A percentile compares a stretch with the other conserved stretches of the same genome.
phyloP scores from a whole-genome alignment of 192 early-diverging fungal genomes.

The Podila clonocystis region DNA sequence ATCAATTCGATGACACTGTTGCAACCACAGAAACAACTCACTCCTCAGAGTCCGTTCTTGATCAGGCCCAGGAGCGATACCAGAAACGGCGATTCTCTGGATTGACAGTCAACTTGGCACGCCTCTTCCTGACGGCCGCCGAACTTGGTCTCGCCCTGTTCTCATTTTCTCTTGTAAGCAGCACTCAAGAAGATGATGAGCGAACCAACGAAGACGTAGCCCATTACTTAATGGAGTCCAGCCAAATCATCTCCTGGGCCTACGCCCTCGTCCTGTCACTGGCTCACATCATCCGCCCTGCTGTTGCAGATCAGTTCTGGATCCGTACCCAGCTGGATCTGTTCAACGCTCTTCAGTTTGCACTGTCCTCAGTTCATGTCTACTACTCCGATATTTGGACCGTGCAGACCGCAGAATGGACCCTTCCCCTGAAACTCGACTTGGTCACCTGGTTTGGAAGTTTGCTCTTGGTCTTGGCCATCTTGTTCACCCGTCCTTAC shows the following conservation, averaged over 20 bases:
- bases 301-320: conserved; percentile 17
- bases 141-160: conserved; percentile 23
- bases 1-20: not conserved
- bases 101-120: conserved; percentile 13
- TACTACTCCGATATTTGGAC: conserved; percentile 1
- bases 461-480: conserved; percentile 2
- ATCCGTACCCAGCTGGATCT: conserved; percentile 33
- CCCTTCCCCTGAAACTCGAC: conserved; percentile 18
- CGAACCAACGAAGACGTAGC: not conserved
- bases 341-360: conserved; percentile 13
- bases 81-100: conserved; percentile 16
- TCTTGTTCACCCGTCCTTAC: conserved; percentile 13
- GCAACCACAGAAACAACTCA: too few relatives aligned
- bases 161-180: not conserved
- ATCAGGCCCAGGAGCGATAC: conserved; percentile 8
- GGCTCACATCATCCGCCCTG: conserved; percentile 13
- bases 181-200: not conserved
- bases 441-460: not conserved
- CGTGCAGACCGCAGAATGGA: conserved; percentile 18
- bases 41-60: not conserved
- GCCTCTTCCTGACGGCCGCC: conserved; percentile 12
- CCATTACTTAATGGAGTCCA: not conserved
- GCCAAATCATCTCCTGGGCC: conserved; percentile 10
- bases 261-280: conserved; percentile 24
- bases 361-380: not conserved